Evolutionary conservation across 768 basidiomycete genomes (phyloP).

Genomic region (Xerocomellus amylosporus): DNA sequence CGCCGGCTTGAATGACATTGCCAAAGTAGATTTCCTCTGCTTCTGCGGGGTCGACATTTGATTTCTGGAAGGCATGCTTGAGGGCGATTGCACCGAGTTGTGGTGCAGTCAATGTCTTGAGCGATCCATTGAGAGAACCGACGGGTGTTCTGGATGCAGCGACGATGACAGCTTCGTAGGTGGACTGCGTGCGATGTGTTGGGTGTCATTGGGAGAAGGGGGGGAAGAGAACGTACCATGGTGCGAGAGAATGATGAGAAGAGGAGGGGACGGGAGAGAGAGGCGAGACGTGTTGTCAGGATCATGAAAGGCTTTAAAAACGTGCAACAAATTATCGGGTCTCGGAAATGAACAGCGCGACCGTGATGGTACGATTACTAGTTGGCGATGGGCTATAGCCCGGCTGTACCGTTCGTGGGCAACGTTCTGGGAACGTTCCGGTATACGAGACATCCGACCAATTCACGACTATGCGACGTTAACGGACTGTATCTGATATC

Average conservation of each 20-base stretch:
- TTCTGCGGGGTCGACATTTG: constrained; percentile 71
- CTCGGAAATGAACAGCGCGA: constrained; percentile 10
- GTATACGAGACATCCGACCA: constrained; percentile 6
- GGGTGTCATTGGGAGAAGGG: background rate
- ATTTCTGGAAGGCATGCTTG: constrained; percentile 83
- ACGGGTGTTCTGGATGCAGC: constrained; percentile 92
- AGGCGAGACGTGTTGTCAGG: constrained; percentile 39
- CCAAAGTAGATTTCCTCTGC: constrained; percentile 98
- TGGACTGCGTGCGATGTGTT: constrained; percentile 26
- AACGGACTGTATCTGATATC: constrained; percentile 1
- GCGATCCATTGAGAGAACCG: constrained; percentile 85
- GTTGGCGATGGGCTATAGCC: background rate
- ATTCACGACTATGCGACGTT: background rate
- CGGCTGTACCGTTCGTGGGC: background rate
- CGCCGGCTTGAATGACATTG: constrained; percentile 96
- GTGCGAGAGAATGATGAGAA: constrained; percentile 37
- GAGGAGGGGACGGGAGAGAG: constrained; percentile 39
- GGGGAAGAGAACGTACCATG: constrained; percentile 43
- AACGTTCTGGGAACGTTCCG: background rate
- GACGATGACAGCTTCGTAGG: constrained; percentile 89
- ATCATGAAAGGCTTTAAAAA: constrained; percentile 38
- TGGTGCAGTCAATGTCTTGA: constrained; percentile 86
- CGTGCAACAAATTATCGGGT: constrained; percentile 15
- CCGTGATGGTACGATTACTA: constrained; percentile 3
- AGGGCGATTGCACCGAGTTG: constrained; percentile 88